Conservation (phyloP, 257 asterid genomes). For the Nyctanthes arbortristis region DNA sequence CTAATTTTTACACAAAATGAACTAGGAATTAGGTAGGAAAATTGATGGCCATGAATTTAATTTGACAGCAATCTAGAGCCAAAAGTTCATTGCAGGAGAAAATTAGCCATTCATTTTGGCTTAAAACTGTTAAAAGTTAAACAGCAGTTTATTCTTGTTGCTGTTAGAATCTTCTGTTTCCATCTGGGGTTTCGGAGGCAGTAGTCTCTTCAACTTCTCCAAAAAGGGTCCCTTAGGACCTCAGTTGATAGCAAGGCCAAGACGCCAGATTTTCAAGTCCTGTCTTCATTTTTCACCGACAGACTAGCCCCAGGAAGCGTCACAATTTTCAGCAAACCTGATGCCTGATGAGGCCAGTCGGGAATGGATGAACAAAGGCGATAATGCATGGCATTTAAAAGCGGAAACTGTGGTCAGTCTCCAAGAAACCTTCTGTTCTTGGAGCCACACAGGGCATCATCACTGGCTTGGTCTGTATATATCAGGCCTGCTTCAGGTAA, state of each 20-base stretch:
- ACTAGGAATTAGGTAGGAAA: neutral
- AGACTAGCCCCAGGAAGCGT: neutral
- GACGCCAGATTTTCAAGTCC: neutral
- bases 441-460: constrained; percentile 88
- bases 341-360: constrained; percentile 44
- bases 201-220: neutral
- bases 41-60: neutral
- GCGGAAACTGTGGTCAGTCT: constrained; percentile 75
- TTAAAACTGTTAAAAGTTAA: too few species aligned
- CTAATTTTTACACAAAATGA: neutral
- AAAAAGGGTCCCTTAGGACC: neutral
- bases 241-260: neutral
- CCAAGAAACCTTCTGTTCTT: constrained; percentile 73
- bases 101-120: too few species aligned
- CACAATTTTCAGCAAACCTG: constrained; percentile 35
- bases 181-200: neutral
- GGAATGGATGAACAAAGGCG: constrained; percentile 68
- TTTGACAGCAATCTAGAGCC: neutral
- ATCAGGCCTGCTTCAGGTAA: constrained; percentile 81
- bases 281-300: neutral
- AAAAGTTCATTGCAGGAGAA: neutral
- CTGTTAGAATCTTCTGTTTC: neutral
- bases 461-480: constrained; percentile 84
- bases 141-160: neutral
- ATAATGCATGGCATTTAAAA: constrained; percentile 78